Evolutionary conservation across 305 asterid genomes (phyloP).

Genomic region (Fraxinus greggii): DNA sequence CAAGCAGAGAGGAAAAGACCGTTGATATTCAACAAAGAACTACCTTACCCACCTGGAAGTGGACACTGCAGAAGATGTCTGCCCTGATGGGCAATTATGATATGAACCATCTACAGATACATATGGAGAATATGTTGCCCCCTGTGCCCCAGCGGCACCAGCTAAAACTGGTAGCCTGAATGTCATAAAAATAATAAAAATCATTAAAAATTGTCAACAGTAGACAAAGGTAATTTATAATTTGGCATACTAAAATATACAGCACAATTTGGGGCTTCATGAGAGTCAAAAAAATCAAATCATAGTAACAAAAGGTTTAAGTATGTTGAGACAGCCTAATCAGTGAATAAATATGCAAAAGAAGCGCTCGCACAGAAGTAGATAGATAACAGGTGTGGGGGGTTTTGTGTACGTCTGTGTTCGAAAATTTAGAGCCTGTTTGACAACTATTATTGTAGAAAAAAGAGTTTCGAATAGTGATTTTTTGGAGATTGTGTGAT

Average conservation of each 20-base stretch:
- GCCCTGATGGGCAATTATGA: conserved; percentile 66
- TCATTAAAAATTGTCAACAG: background rate
- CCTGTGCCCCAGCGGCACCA: conserved; percentile 51
- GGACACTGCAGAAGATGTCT: conserved; percentile 46
- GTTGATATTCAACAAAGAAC: background rate
- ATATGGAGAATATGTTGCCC: conserved; percentile 72
- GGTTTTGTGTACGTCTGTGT: background rate
- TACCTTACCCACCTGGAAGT: conserved; percentile 52
- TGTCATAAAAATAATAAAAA: background rate
- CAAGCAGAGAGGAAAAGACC: background rate
- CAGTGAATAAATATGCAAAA: background rate
- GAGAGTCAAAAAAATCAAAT: background rate
- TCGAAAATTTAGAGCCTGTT: background rate
- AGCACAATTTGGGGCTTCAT: background rate
- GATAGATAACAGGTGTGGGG: background rate
- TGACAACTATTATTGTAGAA: too few relatives aligned
- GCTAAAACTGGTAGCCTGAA: conserved; percentile 30
- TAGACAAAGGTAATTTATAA: background rate
- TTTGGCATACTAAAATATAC: background rate
- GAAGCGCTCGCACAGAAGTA: background rate
- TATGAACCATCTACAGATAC: conserved; percentile 74
- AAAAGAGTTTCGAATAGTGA: too few relatives aligned
- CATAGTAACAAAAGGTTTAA: background rate
- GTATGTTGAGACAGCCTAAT: background rate
- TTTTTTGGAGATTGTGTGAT: too few relatives aligned